phyloP scores from a whole-genome alignment of 345 rosid species.

The Excoecaria agallocha region DNA sequence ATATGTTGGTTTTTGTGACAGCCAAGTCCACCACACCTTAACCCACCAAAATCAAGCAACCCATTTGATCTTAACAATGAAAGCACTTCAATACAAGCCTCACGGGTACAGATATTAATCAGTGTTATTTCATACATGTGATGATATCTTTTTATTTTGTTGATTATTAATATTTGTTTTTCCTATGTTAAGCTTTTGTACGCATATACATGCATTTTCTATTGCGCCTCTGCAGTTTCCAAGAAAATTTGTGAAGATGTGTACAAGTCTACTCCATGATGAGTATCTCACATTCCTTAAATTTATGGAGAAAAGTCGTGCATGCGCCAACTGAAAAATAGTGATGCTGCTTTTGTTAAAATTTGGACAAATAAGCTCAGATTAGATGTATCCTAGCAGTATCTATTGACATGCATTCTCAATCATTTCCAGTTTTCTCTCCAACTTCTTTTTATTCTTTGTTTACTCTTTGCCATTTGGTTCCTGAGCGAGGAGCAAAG shows the following conservation, averaged over 20 bases:
- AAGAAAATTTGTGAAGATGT: background rate
- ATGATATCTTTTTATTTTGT: background rate
- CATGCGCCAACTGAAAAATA: too few species aligned
- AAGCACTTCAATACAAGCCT: conserved; percentile 31
- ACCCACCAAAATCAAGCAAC: conserved; percentile 45
- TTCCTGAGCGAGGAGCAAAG: background rate
- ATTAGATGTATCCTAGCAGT: too few species aligned
- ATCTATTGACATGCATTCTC: too few species aligned
- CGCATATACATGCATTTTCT: background rate
- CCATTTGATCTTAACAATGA: conserved; percentile 60
- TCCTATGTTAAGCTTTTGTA: background rate
- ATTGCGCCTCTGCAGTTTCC: background rate
- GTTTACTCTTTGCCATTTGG: background rate
- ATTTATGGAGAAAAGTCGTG: too few species aligned
- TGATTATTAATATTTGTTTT: background rate
- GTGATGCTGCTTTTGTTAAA: too few species aligned
- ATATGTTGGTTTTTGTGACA: conserved; percentile 26
- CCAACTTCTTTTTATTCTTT: background rate
- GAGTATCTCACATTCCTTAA: too few species aligned
- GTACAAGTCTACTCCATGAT: too few species aligned
- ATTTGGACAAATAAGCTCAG: too few species aligned
- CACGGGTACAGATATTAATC: conserved; percentile 34
- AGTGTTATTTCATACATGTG: background rate
- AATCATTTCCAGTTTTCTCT: too few species aligned
- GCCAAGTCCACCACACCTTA: conserved; percentile 39